These are phyloP conservation scores for Pythium angustatum DNA, from an alignment of 352 stramenopile species.

Conservation along the genomic window DNA sequence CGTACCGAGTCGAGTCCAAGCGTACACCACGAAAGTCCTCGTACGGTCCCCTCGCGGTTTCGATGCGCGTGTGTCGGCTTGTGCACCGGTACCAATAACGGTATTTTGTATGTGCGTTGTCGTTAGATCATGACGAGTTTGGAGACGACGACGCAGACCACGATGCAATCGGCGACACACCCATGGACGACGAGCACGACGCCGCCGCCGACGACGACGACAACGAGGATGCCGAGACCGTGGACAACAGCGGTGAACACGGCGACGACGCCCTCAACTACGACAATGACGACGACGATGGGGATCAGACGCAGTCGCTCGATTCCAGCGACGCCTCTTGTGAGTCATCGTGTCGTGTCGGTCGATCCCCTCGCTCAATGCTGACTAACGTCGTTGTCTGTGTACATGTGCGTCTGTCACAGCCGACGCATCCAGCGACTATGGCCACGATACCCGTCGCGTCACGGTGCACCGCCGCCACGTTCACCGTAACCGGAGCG, in stretches of 20 bases:
- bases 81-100: no score
- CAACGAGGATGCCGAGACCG: neutral
- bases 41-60: slow-evolving; percentile 28
- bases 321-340: slow-evolving; percentile 2
- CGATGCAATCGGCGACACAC: neutral
- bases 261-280: slow-evolving; percentile 3
- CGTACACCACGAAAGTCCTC: slow-evolving; percentile 41
- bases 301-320: slow-evolving; percentile 14
- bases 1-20: slow-evolving; percentile 38
- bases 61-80: no score
- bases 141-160: slow-evolving; percentile 6
- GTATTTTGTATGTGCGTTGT: neutral
- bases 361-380: slow-evolving; percentile 2
- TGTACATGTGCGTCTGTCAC: neutral
- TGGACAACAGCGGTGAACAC: neutral
- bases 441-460: slow-evolving; percentile 5
- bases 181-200: no score
- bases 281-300: neutral
- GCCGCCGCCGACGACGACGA: neutral
- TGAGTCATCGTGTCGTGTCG: slow-evolving; percentile 4
- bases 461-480: neutral
- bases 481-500: neutral
- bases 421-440: slow-evolving; percentile 21
- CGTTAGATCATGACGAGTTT: slow-evolving; percentile 16
- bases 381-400: neutral